These are phyloP conservation scores for Saturnispora kantuleensis DNA, from an alignment of 805 yeast genomes.

Conservation along the genomic window DNA sequence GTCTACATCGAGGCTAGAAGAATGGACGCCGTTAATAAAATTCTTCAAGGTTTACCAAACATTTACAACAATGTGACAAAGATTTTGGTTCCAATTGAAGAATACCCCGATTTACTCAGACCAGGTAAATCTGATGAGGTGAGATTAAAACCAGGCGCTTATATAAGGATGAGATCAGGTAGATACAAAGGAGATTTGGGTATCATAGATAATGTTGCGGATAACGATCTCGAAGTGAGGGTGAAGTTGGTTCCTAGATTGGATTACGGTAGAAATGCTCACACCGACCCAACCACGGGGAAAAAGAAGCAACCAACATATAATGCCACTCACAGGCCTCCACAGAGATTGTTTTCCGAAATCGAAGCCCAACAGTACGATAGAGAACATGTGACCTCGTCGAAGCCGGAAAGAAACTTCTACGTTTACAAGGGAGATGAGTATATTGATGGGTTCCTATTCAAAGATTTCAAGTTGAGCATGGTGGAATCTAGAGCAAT, in stretches of 20 bases:
- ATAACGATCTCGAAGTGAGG: slow-evolving; percentile 91
- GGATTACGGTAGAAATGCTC: slow-evolving; percentile 64
- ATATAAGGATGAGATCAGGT: slow-evolving; percentile 85
- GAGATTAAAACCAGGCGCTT: slow-evolving; percentile 82
- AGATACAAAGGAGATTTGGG: slow-evolving; percentile 90
- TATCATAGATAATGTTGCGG: slow-evolving; percentile 83
- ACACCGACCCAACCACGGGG: slow-evolving; percentile 20
- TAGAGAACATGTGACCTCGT: slow-evolving; percentile 51
- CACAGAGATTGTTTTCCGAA: slow-evolving; percentile 78
- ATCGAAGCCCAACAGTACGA: slow-evolving; percentile 84
- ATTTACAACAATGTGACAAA: slow-evolving; percentile 52
- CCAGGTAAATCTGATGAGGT: slow-evolving; percentile 84
- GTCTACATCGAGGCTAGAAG: slow-evolving; percentile 90
- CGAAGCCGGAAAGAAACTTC: slow-evolving; percentile 50
- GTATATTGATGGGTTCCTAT: slow-evolving; percentile 78
- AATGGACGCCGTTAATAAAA: slow-evolving; percentile 83
- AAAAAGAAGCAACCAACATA: slow-evolving; percentile 33
- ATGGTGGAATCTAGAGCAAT: slow-evolving; percentile 70
- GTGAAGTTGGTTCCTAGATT: slow-evolving; percentile 87
- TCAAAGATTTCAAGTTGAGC: slow-evolving; percentile 77
- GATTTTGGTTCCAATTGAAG: slow-evolving; percentile 88
- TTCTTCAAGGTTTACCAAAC: slow-evolving; percentile 83
- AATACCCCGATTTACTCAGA: slow-evolving; percentile 84
- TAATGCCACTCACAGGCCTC: slow-evolving; percentile 63
- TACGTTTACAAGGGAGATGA: slow-evolving; percentile 80